Evolutionary conservation across 2,329 filamentous ascomycete genomes (phyloP).

Genomic region (Botrytis paeoniae): DNA sequence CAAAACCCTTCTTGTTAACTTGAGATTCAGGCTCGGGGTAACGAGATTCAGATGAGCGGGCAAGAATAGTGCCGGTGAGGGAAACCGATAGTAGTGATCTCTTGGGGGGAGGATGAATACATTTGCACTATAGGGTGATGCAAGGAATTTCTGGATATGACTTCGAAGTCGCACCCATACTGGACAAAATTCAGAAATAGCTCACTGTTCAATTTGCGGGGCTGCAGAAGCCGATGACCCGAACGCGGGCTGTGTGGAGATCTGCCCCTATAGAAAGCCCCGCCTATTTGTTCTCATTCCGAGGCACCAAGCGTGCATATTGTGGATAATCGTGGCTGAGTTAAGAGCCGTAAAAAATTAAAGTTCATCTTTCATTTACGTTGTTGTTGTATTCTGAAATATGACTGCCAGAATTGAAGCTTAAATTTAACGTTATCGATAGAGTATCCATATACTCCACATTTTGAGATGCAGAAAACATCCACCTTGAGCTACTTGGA

Average conservation of each 20-base stretch:
- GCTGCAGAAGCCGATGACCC: background rate
- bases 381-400: background rate
- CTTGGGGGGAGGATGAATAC: too few species aligned
- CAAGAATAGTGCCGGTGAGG: too few species aligned
- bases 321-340: background rate
- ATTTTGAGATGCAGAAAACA: background rate
- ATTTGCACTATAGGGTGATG: too few species aligned
- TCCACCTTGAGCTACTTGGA: background rate
- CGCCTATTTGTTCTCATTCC: background rate
- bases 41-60: too few species aligned
- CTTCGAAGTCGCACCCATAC: too few species aligned
- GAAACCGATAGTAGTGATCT: too few species aligned
- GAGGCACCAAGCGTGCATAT: background rate
- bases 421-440: background rate
- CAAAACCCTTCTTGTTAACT: too few species aligned
- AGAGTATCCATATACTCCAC: background rate
- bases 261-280: background rate
- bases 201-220: background rate
- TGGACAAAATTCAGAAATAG: background rate
- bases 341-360: background rate
- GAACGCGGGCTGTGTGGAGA: background rate
- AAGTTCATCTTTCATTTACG: background rate
- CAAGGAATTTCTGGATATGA: too few species aligned
- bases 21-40: too few species aligned
- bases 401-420: background rate